Evolutionary conservation across 345 rosid genomes (phyloP).

Genomic region (Reutealis trisperma): DNA sequence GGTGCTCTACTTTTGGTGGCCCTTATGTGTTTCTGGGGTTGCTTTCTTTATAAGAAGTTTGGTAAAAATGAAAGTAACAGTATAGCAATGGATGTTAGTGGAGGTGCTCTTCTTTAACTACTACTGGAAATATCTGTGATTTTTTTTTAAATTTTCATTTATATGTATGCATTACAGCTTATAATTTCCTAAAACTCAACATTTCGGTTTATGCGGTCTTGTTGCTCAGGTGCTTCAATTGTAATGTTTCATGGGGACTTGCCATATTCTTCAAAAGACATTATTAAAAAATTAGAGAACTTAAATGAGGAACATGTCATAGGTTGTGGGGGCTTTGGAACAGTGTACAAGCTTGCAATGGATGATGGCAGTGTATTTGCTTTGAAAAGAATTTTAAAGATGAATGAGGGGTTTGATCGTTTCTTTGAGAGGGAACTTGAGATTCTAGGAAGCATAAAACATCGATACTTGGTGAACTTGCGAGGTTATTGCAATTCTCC

Average conservation of each 20-base stretch:
- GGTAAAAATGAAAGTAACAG: conserved; percentile 75
- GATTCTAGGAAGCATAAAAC: conserved; percentile 98
- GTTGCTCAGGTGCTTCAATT: conserved; percentile 78
- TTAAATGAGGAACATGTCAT: conserved; percentile 85
- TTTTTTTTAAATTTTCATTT: background rate
- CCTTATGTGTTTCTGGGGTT: conserved; percentile 99
- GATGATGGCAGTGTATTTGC: conserved; percentile 96
- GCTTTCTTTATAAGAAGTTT: conserved; percentile 95
- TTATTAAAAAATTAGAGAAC: conserved; percentile 84
- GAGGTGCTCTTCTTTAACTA: conserved; percentile 55
- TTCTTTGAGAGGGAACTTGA: conserved; percentile 97
- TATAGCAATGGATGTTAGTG: conserved; percentile 83
- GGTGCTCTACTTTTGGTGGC: conserved; percentile 98
- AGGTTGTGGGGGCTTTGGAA: conserved; percentile 96
- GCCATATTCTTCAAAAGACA: conserved; percentile 94
- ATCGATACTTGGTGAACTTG: conserved; percentile 88
- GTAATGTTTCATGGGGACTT: conserved; percentile 98
- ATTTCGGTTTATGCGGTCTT: conserved; percentile 16
- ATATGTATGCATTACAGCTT: background rate
- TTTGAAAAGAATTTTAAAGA: conserved; percentile 76
- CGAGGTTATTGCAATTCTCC: conserved; percentile 98
- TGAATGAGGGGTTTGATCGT: conserved; percentile 92
- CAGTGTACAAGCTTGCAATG: conserved; percentile 92
- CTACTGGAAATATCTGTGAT: conserved; percentile 17
- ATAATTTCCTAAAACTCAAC: conserved; percentile 12